Conservation (phyloP, 352 stramenopile genomes). For the Phytophthora colocasiae region DNA sequence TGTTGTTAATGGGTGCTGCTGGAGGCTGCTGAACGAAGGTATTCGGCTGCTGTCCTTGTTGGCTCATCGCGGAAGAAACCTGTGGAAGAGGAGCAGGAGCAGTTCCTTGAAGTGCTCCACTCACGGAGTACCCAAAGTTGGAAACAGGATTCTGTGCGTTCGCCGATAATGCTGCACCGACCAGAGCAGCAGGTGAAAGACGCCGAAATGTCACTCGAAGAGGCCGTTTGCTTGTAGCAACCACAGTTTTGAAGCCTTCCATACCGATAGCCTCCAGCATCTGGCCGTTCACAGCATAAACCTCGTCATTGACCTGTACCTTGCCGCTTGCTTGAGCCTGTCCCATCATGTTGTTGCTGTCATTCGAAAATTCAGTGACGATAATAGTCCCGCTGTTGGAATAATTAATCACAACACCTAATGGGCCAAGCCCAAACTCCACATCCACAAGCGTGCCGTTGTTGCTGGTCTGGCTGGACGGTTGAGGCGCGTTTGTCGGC, state of each 20-base stretch:
- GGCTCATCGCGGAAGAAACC: slow-evolving; percentile 24
- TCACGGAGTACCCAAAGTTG: slow-evolving; percentile 17
- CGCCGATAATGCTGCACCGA: slow-evolving; percentile 1
- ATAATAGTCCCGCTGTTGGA: slow-evolving; percentile 73
- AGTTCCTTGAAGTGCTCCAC: slow-evolving; percentile 10
- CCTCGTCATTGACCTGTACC: slow-evolving; percentile 75
- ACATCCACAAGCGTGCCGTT: slow-evolving; percentile 65
- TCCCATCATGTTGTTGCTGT: slow-evolving; percentile 70
- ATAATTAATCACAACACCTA: slow-evolving; percentile 89
- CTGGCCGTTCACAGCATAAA: slow-evolving; percentile 80
- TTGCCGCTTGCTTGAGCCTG: slow-evolving; percentile 80
- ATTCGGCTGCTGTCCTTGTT: slow-evolving; percentile 26
- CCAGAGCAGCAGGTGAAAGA: slow-evolving; percentile 11
- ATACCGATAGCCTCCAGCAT: slow-evolving; percentile 75
- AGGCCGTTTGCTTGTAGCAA: slow-evolving; percentile 67
- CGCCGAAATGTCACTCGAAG: slow-evolving; percentile 78
- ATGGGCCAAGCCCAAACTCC: slow-evolving; percentile 69
- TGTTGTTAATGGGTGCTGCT: slow-evolving; percentile 14
- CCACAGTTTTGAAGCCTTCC: slow-evolving; percentile 80
- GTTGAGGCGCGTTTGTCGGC: slow-evolving; percentile 12
- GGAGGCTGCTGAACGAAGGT: slow-evolving; percentile 25
- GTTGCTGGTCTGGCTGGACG: slow-evolving; percentile 16
- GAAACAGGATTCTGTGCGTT: slow-evolving; percentile 4
- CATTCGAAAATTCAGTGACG: slow-evolving; percentile 84
- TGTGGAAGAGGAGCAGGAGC: slow-evolving; percentile 7